Conservation (phyloP, 768 basidiomycete genomes). For the Tulasnella sp. region DNA sequence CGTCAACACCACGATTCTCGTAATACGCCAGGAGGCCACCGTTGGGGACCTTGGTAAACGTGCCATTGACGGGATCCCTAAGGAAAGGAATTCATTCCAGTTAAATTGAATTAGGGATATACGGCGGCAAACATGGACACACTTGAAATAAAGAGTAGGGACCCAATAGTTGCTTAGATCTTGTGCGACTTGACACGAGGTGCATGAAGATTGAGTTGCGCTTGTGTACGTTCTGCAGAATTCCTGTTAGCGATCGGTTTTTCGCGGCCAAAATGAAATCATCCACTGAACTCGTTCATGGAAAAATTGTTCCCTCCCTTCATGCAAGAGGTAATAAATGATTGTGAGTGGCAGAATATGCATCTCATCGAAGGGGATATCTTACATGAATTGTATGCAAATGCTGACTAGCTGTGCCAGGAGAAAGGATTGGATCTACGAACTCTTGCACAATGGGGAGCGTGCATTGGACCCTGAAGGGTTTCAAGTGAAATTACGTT, state of each 20-base stretch:
- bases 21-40: constrained; percentile 16
- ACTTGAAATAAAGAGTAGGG: constrained; percentile 14
- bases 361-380: no score
- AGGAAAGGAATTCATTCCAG: no score
- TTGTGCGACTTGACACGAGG: constrained; percentile 7
- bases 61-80: constrained; percentile 4
- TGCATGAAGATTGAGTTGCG: constrained; percentile 12
- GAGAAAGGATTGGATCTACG: constrained; percentile 14
- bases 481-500: no score
- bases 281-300: neutral
- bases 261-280: neutral
- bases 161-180: constrained; percentile 15
- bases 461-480: constrained; percentile 2
- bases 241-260: no score
- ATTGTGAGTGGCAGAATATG: no score
- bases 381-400: constrained; percentile 11
- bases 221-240: constrained; percentile 12
- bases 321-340: no score
- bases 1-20: constrained; percentile 9
- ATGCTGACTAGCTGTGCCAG: constrained; percentile 2
- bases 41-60: constrained; percentile 12
- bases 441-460: constrained; percentile 10
- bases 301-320: neutral
- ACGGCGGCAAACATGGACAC: no score
- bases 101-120: no score